Evolutionary conservation across 1,284 basidiomycete genomes (phyloP).

Genomic region (Rugiboletus extremiorientalis): DNA sequence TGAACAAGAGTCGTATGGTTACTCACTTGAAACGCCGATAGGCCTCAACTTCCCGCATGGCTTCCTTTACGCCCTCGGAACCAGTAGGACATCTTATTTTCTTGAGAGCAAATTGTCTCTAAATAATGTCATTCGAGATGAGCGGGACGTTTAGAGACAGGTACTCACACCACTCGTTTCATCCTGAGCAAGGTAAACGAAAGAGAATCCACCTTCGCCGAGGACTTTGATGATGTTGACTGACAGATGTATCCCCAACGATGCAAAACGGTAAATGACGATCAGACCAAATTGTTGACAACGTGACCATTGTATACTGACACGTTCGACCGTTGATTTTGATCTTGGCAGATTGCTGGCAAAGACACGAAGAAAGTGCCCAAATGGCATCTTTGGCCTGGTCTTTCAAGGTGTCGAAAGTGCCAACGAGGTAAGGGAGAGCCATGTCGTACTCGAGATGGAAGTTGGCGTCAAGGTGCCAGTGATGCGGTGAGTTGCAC

Average conservation of each 20-base stretch:
- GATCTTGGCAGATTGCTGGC: conserved; percentile 77
- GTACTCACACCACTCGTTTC: conserved; percentile 71
- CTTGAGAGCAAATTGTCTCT: conserved; percentile 91
- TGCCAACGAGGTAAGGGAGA: conserved; percentile 33
- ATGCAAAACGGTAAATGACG: background rate
- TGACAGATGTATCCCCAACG: conserved; percentile 29
- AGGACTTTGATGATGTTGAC: conserved; percentile 88
- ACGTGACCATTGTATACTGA: conserved; percentile 40
- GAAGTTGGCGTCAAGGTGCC: too few relatives aligned
- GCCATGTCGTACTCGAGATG: conserved; percentile 22
- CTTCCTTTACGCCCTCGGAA: conserved; percentile 78
- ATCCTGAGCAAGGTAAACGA: conserved; percentile 91
- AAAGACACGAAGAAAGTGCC: conserved; percentile 77
- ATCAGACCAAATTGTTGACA: conserved; percentile 1
- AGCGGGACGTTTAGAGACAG: background rate
- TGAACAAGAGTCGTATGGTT: background rate
- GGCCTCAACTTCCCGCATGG: conserved; percentile 89
- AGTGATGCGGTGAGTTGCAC: background rate
- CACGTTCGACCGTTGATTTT: conserved; percentile 94
- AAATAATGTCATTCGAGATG: conserved; percentile 8
- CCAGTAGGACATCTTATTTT: conserved; percentile 89
- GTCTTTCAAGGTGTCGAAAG: conserved; percentile 66
- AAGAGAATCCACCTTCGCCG: conserved; percentile 94
- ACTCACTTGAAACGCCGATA: conserved; percentile 87
- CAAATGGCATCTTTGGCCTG: conserved; percentile 78